phyloP scores from a whole-genome alignment of 768 basidiomycete genomes.

The Hortiboletus flavorubellus region DNA sequence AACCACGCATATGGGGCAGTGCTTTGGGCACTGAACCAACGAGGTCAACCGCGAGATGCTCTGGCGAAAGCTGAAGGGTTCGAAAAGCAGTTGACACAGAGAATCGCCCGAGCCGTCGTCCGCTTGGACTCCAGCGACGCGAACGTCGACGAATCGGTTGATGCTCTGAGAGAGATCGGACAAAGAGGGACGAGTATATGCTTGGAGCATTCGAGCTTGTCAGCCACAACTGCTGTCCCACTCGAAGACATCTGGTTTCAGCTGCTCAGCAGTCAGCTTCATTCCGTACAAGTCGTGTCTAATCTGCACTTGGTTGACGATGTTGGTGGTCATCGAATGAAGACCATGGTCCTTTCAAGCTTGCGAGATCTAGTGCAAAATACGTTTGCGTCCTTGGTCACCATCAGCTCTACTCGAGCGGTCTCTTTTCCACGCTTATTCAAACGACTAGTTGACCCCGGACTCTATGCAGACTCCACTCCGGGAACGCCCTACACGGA shows the following conservation, averaged over 20 bases:
- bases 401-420: slow-evolving; percentile 72
- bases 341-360: slow-evolving; percentile 36
- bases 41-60: slow-evolving; percentile 60
- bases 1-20: slow-evolving; percentile 69
- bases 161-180: slow-evolving; percentile 56
- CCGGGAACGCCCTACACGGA: slow-evolving; percentile 78
- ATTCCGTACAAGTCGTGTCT: slow-evolving; percentile 69
- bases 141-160: slow-evolving; percentile 36
- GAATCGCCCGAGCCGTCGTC: slow-evolving; percentile 40
- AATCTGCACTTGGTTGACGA: slow-evolving; percentile 33
- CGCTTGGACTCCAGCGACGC: slow-evolving; percentile 11
- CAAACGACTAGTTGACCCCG: slow-evolving; percentile 82
- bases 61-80: slow-evolving; percentile 63
- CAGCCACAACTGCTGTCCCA: slow-evolving; percentile 39
- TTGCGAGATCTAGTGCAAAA: slow-evolving; percentile 78
- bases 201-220: slow-evolving; percentile 54
- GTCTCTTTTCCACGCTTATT: slow-evolving; percentile 92
- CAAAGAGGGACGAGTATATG: slow-evolving; percentile 66
- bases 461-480: slow-evolving; percentile 46
- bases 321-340: slow-evolving; percentile 19
- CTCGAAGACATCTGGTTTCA: slow-evolving; percentile 90
- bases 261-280: slow-evolving; percentile 77
- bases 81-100: slow-evolving; percentile 47
- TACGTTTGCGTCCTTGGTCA: slow-evolving; percentile 80
- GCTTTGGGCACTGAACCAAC: slow-evolving; percentile 73